Evolutionary conservation across 1,284 basidiomycete genomes (phyloP), one percentile per base, ranked within the genome.

Genomic region (Moesziomyces globuligerus): DNA sequence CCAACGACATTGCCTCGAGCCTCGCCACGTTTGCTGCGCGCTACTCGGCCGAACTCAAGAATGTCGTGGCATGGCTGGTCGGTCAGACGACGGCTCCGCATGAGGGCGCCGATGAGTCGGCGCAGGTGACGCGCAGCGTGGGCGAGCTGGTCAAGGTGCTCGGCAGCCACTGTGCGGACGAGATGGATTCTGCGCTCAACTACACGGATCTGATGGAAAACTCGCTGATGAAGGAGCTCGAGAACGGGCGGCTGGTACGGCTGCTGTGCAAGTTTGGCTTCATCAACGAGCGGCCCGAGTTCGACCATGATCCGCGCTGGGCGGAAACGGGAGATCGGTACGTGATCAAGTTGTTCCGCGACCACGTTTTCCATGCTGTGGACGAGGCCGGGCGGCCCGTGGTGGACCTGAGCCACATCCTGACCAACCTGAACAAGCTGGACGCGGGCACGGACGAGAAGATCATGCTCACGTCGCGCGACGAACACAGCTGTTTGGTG

Each of bases 231-330:
- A 88, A 90, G 49, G 95, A 98, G 83, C 86, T 98, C n/a, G 96
- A 98, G 85, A 98, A 99, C 79, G 94, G 91, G 1, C 87, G 96
- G 32, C 86, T 98, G n/a, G 91, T 97, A 24, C 87, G 96, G 42
- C 84, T 98, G 53, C 85, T 98, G 67, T 90, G 90, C 84, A 98
- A 98, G 84, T 90, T 99, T 76, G 92, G 93, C 0, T 98, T 98
- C 83, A 97, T 99, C 85, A 97, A 98, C 83, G 96, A 99, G 82
- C 88, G 96, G 17, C 95, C 95, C 10, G 95, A 98, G 91, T 98
- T 98, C 78, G 92, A 95, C 48, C 90, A 92, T 50, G 95, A 98
- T 80, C 89, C 92, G 2, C 87, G 94, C 10, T 98, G 95, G 95
- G 94, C 94, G 8, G 96, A 98, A 82, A 97, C 95, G 2, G 96